These are phyloP conservation scores for Beverwykella pulmonaria DNA, from an alignment of 495 filamentous ascomycete genomes.

Conservation along the genomic window DNA sequence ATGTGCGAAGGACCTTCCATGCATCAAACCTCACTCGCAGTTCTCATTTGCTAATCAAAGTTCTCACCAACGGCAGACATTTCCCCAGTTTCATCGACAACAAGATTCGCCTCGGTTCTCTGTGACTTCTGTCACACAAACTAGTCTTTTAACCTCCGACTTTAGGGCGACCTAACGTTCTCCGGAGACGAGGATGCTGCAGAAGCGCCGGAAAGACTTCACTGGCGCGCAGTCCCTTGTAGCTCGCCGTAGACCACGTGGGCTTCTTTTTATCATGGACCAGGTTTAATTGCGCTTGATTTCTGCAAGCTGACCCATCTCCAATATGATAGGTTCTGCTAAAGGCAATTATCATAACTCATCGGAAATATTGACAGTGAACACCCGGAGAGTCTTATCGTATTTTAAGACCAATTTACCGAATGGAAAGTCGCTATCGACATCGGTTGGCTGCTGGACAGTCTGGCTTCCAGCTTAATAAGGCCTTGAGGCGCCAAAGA, in stretches of 20 bases:
- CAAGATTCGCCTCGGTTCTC: too few species aligned
- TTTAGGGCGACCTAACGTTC: background rate
- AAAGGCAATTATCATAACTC: background rate
- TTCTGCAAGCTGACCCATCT: background rate
- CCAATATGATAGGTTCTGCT: background rate
- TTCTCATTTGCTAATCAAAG: background rate
- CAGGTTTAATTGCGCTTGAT: background rate
- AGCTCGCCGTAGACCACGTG: constrained; percentile 8
- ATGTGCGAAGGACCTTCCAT: background rate
- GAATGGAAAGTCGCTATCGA: background rate
- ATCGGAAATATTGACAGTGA: constrained; percentile 13
- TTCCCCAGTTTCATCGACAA: too few species aligned
- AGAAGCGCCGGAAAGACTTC: background rate
- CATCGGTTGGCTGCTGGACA: constrained; percentile 10
- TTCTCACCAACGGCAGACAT: too few species aligned
- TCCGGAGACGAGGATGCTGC: background rate
- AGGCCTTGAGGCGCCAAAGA: background rate
- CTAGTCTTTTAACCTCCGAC: background rate
- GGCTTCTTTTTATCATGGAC: constrained; percentile 9
- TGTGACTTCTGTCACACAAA: too few species aligned
- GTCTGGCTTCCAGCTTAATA: background rate
- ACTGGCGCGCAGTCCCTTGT: background rate
- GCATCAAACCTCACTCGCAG: background rate
- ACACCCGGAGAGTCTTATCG: background rate
- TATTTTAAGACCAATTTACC: constrained; percentile 14